Base-by-base conservation (phyloP, 208 protist genomes). In the Leishmania amazonensis region DNA sequence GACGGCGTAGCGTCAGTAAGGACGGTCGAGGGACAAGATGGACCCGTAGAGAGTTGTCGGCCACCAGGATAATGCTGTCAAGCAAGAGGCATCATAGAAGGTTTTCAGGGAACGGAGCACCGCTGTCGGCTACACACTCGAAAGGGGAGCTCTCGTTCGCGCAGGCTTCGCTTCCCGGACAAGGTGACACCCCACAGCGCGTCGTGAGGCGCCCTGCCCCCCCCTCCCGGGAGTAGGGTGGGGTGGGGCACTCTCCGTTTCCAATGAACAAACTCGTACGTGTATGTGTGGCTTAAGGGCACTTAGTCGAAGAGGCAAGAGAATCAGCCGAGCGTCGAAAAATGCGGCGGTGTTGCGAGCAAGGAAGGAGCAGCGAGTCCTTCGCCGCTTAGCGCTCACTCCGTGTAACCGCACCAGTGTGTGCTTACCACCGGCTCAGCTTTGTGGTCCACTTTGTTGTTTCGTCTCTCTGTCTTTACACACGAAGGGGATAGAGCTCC, bases 401-500 rank as follows among this genome's bases (percentile, higher is more conserved):
- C 38, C 24, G 60, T 19, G 0, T 13, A 24, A 13, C 9, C 6
- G 3, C 60, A 38, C 60, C 9, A 31, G 60, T 11, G 11, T 0
- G n/a, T 7, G 21, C n/a, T 3, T 38, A 15, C 60, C 60, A 15
- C 28, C 11, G n/a, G 60, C 19, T 54, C 13, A 62, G 60, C 2
- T 24, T 51, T 62, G 11, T 38, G 9, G 3, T 54, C 49, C 31
- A 35, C 31, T 54, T 42, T 17, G 11, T 60, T 35, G n/a, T 45
- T 73, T 54, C 1, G 24, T 21, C 2, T 70, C 19, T 65, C n/a
- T 38, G 3, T 51, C 15, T 74, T 17, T 75, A 53, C 49, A 35
- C 53, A 51, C 11, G 91, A 11, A 72, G 81, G 68, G 76, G 78
- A 42, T 80, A 83, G 28, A 83, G 67, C 65, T 80, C 80, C 87